Conservation (phyloP, 2,329 filamentous ascomycete species). For the Cladorrhinum sp. region DNA sequence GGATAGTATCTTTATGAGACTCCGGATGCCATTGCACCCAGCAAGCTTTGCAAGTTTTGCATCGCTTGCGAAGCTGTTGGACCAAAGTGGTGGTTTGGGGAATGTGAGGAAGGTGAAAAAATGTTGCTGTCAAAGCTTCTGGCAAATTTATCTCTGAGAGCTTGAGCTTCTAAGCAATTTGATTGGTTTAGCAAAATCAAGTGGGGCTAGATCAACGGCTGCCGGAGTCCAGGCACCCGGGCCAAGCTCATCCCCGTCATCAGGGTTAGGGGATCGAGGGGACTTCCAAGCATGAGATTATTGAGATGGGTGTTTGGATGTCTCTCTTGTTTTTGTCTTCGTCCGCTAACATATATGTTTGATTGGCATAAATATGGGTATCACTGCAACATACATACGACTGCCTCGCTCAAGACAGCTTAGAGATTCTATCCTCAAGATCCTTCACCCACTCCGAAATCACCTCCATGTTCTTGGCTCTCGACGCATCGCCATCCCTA, state of each 20-base stretch:
- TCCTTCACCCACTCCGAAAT: constrained; percentile 87
- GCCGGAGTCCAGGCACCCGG: not conserved
- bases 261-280: not conserved
- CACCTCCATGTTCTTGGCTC: constrained; percentile 77
- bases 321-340: not conserved
- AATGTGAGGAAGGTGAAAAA: not conserved
- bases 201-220: not conserved
- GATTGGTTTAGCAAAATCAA: constrained; percentile 11
- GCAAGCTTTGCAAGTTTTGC: not conserved
- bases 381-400: constrained; percentile 28
- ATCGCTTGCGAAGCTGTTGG: not conserved
- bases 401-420: constrained; percentile 42
- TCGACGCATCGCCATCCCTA: constrained; percentile 63
- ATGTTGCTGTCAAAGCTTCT: constrained; percentile 3
- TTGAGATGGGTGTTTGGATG: not conserved
- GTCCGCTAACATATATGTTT: not conserved
- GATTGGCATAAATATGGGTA: constrained; percentile 31
- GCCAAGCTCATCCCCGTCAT: not conserved
- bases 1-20: not conserved
- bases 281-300: not conserved
- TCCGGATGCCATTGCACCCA: not conserved
- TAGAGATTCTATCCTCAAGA: constrained; percentile 72
- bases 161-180: not conserved
- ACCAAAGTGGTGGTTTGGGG: not conserved
- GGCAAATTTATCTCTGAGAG: constrained; percentile 18